phyloP scores from a whole-genome alignment of 2,329 filamentous ascomycete species.

The Ascomycota sp. region DNA sequence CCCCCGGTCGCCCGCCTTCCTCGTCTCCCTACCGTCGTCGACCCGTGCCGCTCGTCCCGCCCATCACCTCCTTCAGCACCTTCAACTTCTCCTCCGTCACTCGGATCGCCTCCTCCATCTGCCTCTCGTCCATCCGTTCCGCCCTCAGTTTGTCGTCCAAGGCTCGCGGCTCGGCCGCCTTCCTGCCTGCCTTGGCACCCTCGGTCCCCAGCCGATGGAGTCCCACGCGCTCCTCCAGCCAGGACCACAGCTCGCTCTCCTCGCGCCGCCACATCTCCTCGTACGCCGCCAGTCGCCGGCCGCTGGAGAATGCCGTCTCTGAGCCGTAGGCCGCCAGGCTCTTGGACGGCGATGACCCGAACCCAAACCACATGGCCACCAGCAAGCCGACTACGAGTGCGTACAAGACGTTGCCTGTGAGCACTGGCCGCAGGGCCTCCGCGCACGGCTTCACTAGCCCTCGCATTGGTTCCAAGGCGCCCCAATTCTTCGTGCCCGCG shows the following conservation, averaged over 20 bases:
- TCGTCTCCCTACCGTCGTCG: too few relatives aligned
- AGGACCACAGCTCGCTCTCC: conserved; percentile 79
- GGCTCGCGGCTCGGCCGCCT: conserved; percentile 30
- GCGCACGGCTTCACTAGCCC: conserved; percentile 47
- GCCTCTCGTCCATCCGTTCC: conserved; percentile 46
- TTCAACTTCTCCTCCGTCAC: conserved; percentile 73
- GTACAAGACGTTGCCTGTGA: conserved; percentile 61
- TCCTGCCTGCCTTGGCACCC: conserved; percentile 21
- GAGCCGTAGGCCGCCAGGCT: conserved; percentile 15
- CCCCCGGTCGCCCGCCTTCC: too few relatives aligned
- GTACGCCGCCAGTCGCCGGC: conserved; percentile 62
- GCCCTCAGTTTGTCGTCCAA: conserved; percentile 38
- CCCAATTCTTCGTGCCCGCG: conserved; percentile 40
- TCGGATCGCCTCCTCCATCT: conserved; percentile 61
- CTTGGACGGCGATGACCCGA: conserved; percentile 25
- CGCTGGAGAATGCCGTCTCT: conserved; percentile 14
- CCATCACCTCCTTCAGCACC: conserved; percentile 57
- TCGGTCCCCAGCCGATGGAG: conserved; percentile 35
- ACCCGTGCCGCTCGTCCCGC: too few relatives aligned
- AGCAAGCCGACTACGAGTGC: conserved; percentile 53
- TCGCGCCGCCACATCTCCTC: conserved; percentile 84
- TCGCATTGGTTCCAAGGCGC: conserved; percentile 59
- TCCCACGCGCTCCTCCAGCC: conserved; percentile 73
- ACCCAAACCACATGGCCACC: conserved; percentile 54
- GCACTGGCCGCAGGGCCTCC: conserved; percentile 47